These are phyloP conservation scores for Yamadazyma blattariae DNA, from an alignment of 1,139 yeast species.

Conservation along the genomic window DNA sequence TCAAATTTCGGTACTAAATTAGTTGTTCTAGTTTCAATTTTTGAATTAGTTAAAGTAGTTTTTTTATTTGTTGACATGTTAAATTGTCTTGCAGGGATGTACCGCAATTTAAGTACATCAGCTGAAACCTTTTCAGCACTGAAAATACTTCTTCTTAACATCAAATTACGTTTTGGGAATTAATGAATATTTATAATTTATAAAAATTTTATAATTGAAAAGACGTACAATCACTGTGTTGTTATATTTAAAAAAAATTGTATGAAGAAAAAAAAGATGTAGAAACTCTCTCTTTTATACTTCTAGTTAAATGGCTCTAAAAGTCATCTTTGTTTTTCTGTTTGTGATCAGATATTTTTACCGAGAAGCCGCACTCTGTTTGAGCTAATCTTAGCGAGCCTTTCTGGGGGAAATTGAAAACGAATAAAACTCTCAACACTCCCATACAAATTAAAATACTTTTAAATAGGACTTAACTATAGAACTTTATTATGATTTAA, in stretches of 20 bases:
- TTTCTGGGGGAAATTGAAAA: too few species aligned
- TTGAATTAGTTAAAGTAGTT: slow-evolving; percentile 4
- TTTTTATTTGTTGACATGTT: slow-evolving; percentile 5
- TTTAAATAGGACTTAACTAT: too few species aligned
- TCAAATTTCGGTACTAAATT: background rate
- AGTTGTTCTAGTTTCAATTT: background rate
- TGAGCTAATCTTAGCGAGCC: slow-evolving; percentile 5
- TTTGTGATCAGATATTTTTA: background rate
- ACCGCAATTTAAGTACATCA: background rate
- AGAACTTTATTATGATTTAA: too few species aligned
- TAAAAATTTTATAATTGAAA: too few species aligned
- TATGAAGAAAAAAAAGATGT: background rate
- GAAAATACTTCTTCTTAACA: background rate
- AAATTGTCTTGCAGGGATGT: background rate
- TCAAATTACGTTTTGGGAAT: too few species aligned
- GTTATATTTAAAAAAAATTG: background rate
- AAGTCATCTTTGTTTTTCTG: background rate
- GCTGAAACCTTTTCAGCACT: too few species aligned
- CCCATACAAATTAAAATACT: too few species aligned
- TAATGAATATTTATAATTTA: too few species aligned
- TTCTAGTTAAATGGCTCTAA: background rate
- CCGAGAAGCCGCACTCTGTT: slow-evolving; percentile 1
- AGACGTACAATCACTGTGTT: too few species aligned
- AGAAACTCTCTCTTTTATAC: background rate
- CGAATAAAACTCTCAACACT: too few species aligned